These are phyloP conservation scores for Bolboschoenoplectus hybrid DNA, from an alignment of 202 grass and related monocot species.

Conservation along the genomic window DNA sequence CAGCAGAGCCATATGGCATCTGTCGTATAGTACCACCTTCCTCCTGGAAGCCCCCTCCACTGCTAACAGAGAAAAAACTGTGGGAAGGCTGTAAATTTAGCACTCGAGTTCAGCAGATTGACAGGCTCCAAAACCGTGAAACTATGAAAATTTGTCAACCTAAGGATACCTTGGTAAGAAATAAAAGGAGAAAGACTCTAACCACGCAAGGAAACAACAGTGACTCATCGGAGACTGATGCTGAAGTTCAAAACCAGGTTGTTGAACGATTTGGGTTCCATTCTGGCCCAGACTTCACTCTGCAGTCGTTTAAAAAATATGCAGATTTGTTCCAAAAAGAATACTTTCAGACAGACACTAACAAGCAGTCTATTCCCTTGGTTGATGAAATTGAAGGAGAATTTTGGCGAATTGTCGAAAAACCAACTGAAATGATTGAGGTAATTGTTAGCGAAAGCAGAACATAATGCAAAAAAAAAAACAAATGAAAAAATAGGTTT, in stretches of 20 bases:
- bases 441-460: conserved; percentile 13
- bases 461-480: neutral
- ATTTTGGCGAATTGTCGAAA: conserved; percentile 60
- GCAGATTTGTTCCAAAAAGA: conserved; percentile 49
- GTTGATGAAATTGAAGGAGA: conserved; percentile 54
- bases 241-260: conserved; percentile 13
- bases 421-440: conserved; percentile 52
- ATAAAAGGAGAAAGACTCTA: conserved; percentile 40
- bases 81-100: conserved; percentile 43
- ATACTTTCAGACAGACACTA: conserved; percentile 40
- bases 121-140: conserved; percentile 52
- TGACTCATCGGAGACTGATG: conserved; percentile 14
- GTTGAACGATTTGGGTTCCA: conserved; percentile 47
- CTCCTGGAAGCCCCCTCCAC: conserved; percentile 48
- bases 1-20: conserved; percentile 49
- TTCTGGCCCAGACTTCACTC: conserved; percentile 44
- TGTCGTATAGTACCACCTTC: conserved; percentile 52
- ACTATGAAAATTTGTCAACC: conserved; percentile 30
- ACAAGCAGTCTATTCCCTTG: conserved; percentile 11
- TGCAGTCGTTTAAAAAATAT: conserved; percentile 49
- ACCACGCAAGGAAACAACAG: conserved; percentile 5
- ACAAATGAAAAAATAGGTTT: neutral
- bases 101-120: conserved; percentile 46
- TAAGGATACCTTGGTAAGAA: neutral
- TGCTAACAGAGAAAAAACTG: conserved; percentile 39